phyloP scores from a whole-genome alignment of 352 stramenopile species.

The Aphanomyces invadans region DNA sequence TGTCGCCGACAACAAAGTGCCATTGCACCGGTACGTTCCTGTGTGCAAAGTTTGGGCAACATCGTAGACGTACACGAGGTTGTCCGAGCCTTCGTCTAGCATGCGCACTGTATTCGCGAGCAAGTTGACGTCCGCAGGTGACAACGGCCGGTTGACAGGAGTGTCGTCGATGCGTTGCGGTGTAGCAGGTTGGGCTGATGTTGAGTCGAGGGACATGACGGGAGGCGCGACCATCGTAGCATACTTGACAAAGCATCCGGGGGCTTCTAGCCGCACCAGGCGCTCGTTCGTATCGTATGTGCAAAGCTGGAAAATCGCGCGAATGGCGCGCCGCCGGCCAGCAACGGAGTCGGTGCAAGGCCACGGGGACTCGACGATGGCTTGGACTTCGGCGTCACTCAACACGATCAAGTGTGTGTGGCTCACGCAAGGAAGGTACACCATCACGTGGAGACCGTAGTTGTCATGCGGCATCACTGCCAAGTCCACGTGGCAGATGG shows the following conservation, averaged over 20 bases:
- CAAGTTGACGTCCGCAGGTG: conserved; percentile 5
- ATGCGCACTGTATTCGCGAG: conserved; percentile 9
- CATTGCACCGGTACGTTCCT: conserved; percentile 21
- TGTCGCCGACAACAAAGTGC: neutral
- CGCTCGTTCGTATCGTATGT: conserved; percentile 12
- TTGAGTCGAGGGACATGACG: neutral
- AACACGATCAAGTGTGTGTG: conserved; percentile 8
- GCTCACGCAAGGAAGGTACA: conserved; percentile 13
- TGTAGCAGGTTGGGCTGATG: neutral
- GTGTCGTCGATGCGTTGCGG: neutral
- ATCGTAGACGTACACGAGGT: conserved; percentile 14
- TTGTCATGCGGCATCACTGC: neutral
- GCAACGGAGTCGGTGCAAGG: neutral
- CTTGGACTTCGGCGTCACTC: conserved; percentile 1
- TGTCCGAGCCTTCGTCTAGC: neutral
- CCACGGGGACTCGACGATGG: conserved; percentile 7
- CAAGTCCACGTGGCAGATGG: neutral
- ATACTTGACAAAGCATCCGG: conserved; percentile 14
- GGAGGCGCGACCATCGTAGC: neutral
- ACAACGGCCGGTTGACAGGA: neutral
- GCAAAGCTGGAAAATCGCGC: conserved; percentile 7
- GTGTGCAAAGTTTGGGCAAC: neutral
- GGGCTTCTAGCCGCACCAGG: neutral
- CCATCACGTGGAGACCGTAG: neutral
- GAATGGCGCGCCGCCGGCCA: neutral